Evolutionary conservation across 108 stramenopile species (phyloP).

Genomic region (Schizochytrium sp.): DNA sequence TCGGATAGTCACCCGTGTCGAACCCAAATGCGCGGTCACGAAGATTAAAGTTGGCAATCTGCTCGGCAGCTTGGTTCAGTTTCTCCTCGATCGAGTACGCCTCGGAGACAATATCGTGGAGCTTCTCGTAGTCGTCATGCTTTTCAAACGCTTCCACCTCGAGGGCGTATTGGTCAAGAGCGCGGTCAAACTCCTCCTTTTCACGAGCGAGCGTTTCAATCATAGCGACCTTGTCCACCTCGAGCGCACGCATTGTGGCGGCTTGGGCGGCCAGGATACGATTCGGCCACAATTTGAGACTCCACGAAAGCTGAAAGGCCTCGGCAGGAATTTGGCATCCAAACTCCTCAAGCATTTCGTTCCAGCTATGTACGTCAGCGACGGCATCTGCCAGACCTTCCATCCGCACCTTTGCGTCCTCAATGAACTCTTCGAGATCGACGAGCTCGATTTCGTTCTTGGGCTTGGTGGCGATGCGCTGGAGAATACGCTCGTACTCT

Average conservation of each 20-base stretch:
- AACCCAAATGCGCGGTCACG: constrained; percentile 56
- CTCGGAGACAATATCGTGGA: background rate
- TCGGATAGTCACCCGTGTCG: constrained; percentile 46
- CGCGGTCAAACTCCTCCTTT: constrained; percentile 49
- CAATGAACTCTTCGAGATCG: constrained; percentile 49
- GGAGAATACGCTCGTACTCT: constrained; percentile 40
- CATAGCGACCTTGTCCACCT: constrained; percentile 54
- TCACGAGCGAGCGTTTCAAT: constrained; percentile 47
- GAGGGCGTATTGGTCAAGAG: background rate
- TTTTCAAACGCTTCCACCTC: constrained; percentile 2
- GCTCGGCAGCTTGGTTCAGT: constrained; percentile 38
- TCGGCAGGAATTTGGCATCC: constrained; percentile 30
- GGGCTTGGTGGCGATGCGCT: constrained; percentile 46
- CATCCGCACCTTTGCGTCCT: constrained; percentile 36
- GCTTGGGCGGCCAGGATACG: constrained; percentile 32
- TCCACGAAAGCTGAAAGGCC: constrained; percentile 41
- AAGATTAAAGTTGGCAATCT: constrained; percentile 51
- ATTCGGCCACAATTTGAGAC: constrained; percentile 44
- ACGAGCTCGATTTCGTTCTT: constrained; percentile 47
- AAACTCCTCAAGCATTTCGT: constrained; percentile 30
- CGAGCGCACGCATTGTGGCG: constrained; percentile 42
- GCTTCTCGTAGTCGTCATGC: constrained; percentile 33
- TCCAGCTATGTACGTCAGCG: constrained; percentile 16
- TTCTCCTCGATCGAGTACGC: constrained; percentile 24
- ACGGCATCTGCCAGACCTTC: constrained; percentile 21